These are phyloP conservation scores for Aspergillus flavus DNA, from an alignment of 2,329 filamentous ascomycete genomes.

Conservation along the genomic window DNA sequence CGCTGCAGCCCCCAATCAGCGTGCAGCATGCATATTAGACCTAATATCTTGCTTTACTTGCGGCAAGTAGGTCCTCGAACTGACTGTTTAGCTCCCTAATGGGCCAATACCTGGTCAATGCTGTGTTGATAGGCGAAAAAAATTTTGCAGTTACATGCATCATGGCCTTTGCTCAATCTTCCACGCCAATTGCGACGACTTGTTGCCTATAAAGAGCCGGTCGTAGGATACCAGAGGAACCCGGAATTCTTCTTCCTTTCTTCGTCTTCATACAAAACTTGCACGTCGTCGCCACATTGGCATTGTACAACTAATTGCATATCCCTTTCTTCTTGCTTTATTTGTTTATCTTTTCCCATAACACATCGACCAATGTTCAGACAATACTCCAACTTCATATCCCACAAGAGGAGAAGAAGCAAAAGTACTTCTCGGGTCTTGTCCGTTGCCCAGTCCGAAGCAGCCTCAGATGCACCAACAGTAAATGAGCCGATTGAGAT, in stretches of 20 bases:
- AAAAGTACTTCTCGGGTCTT: conserved; percentile 14
- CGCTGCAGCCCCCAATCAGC: conserved; percentile 6
- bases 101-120: conserved; percentile 5
- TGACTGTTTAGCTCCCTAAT: conserved; percentile 1
- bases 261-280: background rate
- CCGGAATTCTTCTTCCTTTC: background rate
- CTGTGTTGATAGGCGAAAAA: conserved; percentile 7
- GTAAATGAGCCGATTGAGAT: conserved; percentile 13
- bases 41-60: conserved; percentile 6
- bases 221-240: background rate
- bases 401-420: conserved; percentile 17
- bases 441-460: conserved; percentile 11
- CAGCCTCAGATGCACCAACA: conserved; percentile 8
- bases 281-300: background rate
- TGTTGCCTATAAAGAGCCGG: conserved; percentile 4
- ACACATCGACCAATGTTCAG: conserved; percentile 13
- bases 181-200: background rate
- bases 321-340: background rate
- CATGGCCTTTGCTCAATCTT: background rate
- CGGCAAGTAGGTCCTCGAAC: background rate
- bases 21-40: conserved; percentile 1
- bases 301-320: background rate
- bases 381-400: conserved; percentile 16
- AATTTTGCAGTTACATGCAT: conserved; percentile 2
- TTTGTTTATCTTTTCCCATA: background rate